Base-by-base conservation (phyloP, 2,329 filamentous ascomycete genomes). In the Herpotrichia juniperi region DNA sequence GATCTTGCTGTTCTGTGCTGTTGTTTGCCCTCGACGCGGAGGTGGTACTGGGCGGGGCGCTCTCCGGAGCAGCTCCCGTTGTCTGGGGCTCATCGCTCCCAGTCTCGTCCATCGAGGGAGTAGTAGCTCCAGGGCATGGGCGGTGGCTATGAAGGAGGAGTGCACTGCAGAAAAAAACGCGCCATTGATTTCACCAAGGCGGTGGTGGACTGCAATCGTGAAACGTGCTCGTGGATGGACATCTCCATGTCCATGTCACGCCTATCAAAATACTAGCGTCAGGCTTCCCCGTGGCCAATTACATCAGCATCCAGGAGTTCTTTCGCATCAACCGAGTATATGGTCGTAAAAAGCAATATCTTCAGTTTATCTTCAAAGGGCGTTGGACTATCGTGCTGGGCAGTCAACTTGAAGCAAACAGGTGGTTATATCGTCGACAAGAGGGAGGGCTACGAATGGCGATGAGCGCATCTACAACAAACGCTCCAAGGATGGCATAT, bases 1-100 rank as follows among this genome's bases (percentile, higher is more conserved):
- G 73, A 56, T 70, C 69, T 1, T 63, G 63, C 56, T 67, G 59
- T 42, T 66, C 63, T 11, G 58, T 54, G 28, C 51, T n/a, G 21
- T 69, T 62, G 17, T 37, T 56, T 24, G 50, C 52, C 51, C 51
- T 56, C 39, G 58, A 42, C 24, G 62, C 47, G 24, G 57, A 57
- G 19, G 14, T 14, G 61, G 58, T 11, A 19, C 12, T 21, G 16
- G 39, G 14, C 17, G 57, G 46, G 43, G 60, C 56, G 51, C 56
- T 56, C 40, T 48, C 39, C 16, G 51, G 32, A 42, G 52, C 44
- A 31, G 59, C 56, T 44, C 56, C 54, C 37, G 58, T 42, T 54
- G 56, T 51, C 39, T 53, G 53, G 49, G 57, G 58, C 59, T 64
- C 64, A 63, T 60, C 62, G 52, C 55, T 58, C 51, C 59, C 63